Evolutionary conservation across 352 stramenopile genomes (phyloP).

Genomic region (Globisporangium apiculatum): DNA sequence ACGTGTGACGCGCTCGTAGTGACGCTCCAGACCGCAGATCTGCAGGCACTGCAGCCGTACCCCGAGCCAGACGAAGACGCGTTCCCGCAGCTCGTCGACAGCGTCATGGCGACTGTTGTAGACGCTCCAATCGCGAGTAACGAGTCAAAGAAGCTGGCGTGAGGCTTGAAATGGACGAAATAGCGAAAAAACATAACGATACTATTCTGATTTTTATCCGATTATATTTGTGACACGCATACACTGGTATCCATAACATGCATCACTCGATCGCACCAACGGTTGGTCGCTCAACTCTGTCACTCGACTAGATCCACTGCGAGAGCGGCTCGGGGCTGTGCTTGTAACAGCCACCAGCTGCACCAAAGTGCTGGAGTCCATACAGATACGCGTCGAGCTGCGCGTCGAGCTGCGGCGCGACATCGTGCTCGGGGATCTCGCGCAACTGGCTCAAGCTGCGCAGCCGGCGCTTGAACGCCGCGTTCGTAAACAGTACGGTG

Average conservation of each 20-base stretch:
- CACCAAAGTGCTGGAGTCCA: neutral
- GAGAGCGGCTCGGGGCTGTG: conserved; percentile 5
- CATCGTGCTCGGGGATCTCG: conserved; percentile 23
- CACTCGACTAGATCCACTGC: conserved; percentile 6
- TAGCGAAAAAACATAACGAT: too few relatives aligned
- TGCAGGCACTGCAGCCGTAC: conserved; percentile 39
- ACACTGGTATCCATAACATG: too few relatives aligned
- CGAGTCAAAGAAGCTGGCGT: neutral
- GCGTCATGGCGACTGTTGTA: conserved; percentile 18
- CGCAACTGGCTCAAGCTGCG: conserved; percentile 31
- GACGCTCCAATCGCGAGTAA: too few relatives aligned
- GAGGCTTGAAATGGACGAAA: too few relatives aligned
- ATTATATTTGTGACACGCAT: too few relatives aligned
- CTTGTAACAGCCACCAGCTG: neutral
- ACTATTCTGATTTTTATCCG: too few relatives aligned
- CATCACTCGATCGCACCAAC: too few relatives aligned
- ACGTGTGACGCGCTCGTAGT: conserved; percentile 27
- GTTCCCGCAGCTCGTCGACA: conserved; percentile 65
- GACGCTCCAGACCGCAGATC: conserved; percentile 31
- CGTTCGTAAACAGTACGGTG: conserved; percentile 49
- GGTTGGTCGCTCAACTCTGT: too few relatives aligned
- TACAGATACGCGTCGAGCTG: conserved; percentile 1
- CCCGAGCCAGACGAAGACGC: conserved; percentile 48
- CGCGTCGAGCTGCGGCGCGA: neutral
- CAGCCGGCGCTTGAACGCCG: conserved; percentile 47